Evolutionary conservation across 805 yeast genomes (phyloP).

Genomic region (Barnettozyma botsteinii): DNA sequence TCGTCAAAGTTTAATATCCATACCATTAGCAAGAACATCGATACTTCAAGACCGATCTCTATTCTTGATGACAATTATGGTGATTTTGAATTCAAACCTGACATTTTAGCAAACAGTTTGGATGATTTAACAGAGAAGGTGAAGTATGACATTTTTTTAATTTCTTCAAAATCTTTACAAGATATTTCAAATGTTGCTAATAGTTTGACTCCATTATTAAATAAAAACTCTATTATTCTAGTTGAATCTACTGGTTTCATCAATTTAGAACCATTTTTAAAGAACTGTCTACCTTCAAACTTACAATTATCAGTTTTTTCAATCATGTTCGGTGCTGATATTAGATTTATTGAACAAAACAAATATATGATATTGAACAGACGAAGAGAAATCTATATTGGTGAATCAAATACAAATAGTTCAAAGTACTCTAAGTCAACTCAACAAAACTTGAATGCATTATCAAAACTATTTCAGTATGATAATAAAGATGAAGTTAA

Average conservation of each 20-base stretch:
- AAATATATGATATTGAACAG: constrained; percentile 18
- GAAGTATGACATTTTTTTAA: constrained; percentile 39
- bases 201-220: constrained; percentile 33
- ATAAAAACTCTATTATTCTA: constrained; percentile 45
- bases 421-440: constrained; percentile 32
- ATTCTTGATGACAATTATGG: constrained; percentile 20
- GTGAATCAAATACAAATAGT: constrained; percentile 37
- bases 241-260: constrained; percentile 70
- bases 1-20: constrained; percentile 39
- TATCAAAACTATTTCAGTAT: constrained; percentile 31
- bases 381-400: constrained; percentile 29
- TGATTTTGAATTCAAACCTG: constrained; percentile 15
- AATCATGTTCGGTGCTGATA: constrained; percentile 17
- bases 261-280: constrained; percentile 65
- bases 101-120: background rate
- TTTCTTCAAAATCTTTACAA: constrained; percentile 46
- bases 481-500: constrained; percentile 40
- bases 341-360: constrained; percentile 14
- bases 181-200: constrained; percentile 40
- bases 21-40: constrained; percentile 30
- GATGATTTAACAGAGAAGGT: constrained; percentile 13
- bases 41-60: constrained; percentile 2
- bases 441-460: constrained; percentile 31
- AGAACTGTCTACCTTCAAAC: constrained; percentile 46
- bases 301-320: constrained; percentile 21